phyloP scores from a whole-genome alignment of 2,329 filamentous ascomycete genomes.

The Diplodia seriata region DNA sequence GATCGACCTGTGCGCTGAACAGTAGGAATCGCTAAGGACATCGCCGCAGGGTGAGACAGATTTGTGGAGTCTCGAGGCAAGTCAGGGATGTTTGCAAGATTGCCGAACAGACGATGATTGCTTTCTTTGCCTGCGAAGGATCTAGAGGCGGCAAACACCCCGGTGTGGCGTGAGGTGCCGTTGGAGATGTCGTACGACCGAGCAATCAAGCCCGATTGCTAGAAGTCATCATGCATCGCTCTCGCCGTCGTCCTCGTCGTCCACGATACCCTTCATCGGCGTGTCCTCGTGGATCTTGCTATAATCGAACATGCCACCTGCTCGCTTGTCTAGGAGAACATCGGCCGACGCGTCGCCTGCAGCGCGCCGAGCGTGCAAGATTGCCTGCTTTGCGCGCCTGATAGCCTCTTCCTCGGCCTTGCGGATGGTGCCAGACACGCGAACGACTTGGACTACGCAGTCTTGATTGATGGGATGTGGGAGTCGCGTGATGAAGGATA shows the following conservation, averaged over 20 bases:
- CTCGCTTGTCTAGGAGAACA: slow-evolving; percentile 8
- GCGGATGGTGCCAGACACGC: slow-evolving; percentile 90
- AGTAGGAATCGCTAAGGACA: slow-evolving; percentile 1
- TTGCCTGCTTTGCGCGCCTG: slow-evolving; percentile 66
- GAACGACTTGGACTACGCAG: slow-evolving; percentile 83
- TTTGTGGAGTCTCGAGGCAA: slow-evolving; percentile 25
- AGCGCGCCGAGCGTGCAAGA: slow-evolving; percentile 9
- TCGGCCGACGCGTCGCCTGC: slow-evolving; percentile 19
- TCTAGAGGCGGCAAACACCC: not conserved
- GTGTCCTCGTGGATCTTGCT: slow-evolving; percentile 10
- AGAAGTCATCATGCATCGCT: slow-evolving; percentile 14
- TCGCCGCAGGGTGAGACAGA: slow-evolving; percentile 18
- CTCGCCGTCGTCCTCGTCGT: slow-evolving; percentile 4
- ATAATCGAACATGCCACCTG: not conserved
- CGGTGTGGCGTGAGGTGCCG: not conserved
- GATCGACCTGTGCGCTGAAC: slow-evolving; percentile 15
- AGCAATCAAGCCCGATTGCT: not conserved
- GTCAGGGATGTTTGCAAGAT: slow-evolving; percentile 28
- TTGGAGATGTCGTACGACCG: not conserved
- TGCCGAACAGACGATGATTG: slow-evolving; percentile 10
- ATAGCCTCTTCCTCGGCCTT: slow-evolving; percentile 93
- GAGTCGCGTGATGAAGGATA: slow-evolving; percentile 79
- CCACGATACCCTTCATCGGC: slow-evolving; percentile 9
- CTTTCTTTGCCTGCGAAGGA: not conserved
- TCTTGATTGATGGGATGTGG: slow-evolving; percentile 65